Evolutionary conservation across 768 basidiomycete genomes (phyloP), one percentile per base, ranked within the genome.

Genomic region (Auriculariales sp.): DNA sequence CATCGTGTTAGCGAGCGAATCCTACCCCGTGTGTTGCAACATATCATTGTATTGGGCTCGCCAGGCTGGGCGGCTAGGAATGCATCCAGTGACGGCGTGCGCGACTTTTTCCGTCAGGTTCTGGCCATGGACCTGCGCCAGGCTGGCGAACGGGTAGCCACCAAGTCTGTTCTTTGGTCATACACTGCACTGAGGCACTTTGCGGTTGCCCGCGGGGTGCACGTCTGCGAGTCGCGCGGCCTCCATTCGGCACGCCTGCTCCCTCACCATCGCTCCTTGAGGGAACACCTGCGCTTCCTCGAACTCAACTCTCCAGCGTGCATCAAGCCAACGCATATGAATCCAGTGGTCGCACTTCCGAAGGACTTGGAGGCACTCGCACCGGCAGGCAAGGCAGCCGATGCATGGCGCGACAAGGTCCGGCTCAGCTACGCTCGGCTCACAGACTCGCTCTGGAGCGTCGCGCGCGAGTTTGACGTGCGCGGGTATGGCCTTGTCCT

Each of bases 101-200:
- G 81, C 53, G 82, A 85, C 57, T 83, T 82, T 60, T 78, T 84
- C 62, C 70, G 83, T 15, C 70, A 77, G 1, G 74, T 72, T 44
- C 75, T 86, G 53, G 72, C 72, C 52, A 84, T 86, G 82, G 83
- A 86, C 59, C 71, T 86, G 63, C 72, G 83, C 27, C 80, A 86
- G 61, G 79, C 81, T 0, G 83, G 83, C 15, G 83, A 85, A 55
- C 71, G 83, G 28, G 81, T 84, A 17, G 83, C 83, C 6, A 84
- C 83, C 6, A 85, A 83, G 70, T 82, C 79, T 56, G 79, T 84
- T 17, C 63, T 85, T 49, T 85, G 83, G 83, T 80, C 79, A 1
- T 85, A 85, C 62, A 85, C 83, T 2, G 83, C 81, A 28, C 64
- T 85, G 27, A 66, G 83, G 50, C 78, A 85, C 64, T 85, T 85